Conservation (phyloP, 2,329 filamentous ascomycete species). For the Juglanconis oblonga region DNA sequence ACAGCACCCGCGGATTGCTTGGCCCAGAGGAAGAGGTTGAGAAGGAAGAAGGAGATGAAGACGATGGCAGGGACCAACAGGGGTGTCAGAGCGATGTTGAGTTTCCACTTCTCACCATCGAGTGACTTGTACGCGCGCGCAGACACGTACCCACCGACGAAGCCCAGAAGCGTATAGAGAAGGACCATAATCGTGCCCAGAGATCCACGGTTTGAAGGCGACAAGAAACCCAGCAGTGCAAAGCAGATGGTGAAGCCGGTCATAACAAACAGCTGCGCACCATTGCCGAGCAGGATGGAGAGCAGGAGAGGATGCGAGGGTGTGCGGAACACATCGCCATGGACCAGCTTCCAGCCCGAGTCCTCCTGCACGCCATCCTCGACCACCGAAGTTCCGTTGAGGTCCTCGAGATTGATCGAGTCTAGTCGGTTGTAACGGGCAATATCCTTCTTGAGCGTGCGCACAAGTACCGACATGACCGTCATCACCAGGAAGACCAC, state of each 20-base stretch:
- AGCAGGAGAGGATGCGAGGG: slow-evolving; percentile 80
- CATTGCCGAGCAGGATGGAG: slow-evolving; percentile 86
- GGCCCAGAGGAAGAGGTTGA: slow-evolving; percentile 95
- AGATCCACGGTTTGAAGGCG: slow-evolving; percentile 91
- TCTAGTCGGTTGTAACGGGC: slow-evolving; percentile 94
- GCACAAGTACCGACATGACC: slow-evolving; percentile 86
- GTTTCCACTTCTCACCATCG: slow-evolving; percentile 89
- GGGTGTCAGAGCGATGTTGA: slow-evolving; percentile 86
- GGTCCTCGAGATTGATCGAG: slow-evolving; percentile 83
- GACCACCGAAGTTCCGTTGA: slow-evolving; percentile 72
- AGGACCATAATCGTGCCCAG: slow-evolving; percentile 91
- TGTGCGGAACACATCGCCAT: slow-evolving; percentile 93
- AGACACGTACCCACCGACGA: slow-evolving; percentile 87
- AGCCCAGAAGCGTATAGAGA: slow-evolving; percentile 89
- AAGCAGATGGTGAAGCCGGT: slow-evolving; percentile 91
- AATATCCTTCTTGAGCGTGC: slow-evolving; percentile 91
- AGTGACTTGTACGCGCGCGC: slow-evolving; percentile 93
- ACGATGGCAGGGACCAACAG: slow-evolving; percentile 81
- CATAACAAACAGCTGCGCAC: slow-evolving; percentile 97
- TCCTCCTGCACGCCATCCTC: slow-evolving; percentile 97
- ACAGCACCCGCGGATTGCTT: slow-evolving; percentile 90
- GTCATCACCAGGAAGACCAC: slow-evolving; percentile 89
- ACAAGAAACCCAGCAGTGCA: slow-evolving; percentile 89
- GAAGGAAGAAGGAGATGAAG: slow-evolving; percentile 84
- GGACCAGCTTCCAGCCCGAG: slow-evolving; percentile 97